Evolutionary conservation across 164 flowering plant genomes (phyloP), one percentile per base, ranked within the genome.

Genomic region (Chimonanthus praecox): DNA sequence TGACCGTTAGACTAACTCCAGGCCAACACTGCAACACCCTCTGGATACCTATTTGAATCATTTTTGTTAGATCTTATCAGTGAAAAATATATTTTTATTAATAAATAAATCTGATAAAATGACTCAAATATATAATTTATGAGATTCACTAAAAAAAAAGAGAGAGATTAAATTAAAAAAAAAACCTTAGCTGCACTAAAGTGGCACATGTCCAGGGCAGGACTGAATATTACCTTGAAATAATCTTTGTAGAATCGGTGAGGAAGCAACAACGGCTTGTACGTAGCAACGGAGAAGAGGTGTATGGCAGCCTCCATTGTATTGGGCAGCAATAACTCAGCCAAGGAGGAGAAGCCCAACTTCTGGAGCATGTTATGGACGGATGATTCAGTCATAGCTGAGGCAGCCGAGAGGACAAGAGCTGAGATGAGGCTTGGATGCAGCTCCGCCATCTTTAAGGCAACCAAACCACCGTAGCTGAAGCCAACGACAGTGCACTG

Each of bases 401-500:
- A 9, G 54, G 88, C 80, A 10, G 95, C 89, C 0, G 97, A 88
- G 2, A 90, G 69, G 49, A 90, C 95, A 80, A 92, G 10, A 9
- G 82, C 80, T 16, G 76, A 49, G 15, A 90, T 87, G 81, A 92
- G 15, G 6, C 83, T 82, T 1, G 95, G 97, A 18, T 83, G 67
- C 74, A 76, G 45, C 80, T 87, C 88, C 2, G 90, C 92, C 82
- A 92, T 73, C 84, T 89, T 89, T 46, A 90, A 88, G 7, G 89
- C 89, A 69, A 92, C 95, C 87, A 90, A 86, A 2, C 97, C 97
- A 3, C 97, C 97, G 44, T 92, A 92, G 74, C 97, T 92, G 72
- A 92, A 90, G 68, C 97, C 97, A 0, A 92, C 91, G 47, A 86
- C 69, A 1, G 74, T 73, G 73, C 91, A 92, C 78, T 62, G 82